Base-by-base conservation (phyloP, 2,329 filamentous ascomycete species). In the Purpureocillium takamizusanense region DNA sequence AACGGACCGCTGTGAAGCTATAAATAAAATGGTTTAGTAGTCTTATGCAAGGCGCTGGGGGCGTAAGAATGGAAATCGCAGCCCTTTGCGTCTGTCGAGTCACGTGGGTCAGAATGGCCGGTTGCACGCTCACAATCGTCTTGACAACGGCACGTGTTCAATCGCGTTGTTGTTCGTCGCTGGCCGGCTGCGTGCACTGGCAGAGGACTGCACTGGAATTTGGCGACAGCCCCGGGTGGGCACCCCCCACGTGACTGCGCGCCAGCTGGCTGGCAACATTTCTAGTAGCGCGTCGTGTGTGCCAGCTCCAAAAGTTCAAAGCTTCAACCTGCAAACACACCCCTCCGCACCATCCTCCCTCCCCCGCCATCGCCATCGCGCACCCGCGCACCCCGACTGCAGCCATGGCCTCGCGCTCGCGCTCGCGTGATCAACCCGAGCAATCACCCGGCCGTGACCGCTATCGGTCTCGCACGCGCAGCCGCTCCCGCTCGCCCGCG, bases 401-500 rank as follows among this genome's bases (percentile, higher is more conserved):
- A 28, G 17, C 13, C 37, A 60, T 60, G 57, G 43, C 48, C 23
- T 50, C 47, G 21, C 47, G 40, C 21, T 52, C 53, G 35, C 52
- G 43, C 17, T 36, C 34, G 27, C 34, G 34, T 8, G 18, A 5
- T 25, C 21, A 10, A 25, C 10, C 21, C 6, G 21, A 5, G 21
- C 10, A 25, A 5, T 14, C 34, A 15, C 11, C 25, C 58, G 55
- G 18, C 51, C 21, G n/a, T 29, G 33, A 33, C 60, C 56, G 25
- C 52, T 55, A 16, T 57, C 59, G n/a, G 50, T 53, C 29, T 40
- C 60, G 55, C 10, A 39, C 51, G 28, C 52, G 54, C 40, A 60
- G 60, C n/a, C 46, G 50, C 27, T 55, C 62, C 27, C 57, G 58
- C 36, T 64, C 62, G 10, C 48, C 48, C 10, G 54, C 59, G 10